Conservation (phyloP, 2,329 filamentous ascomycete genomes). For the Exophiala sp. region DNA sequence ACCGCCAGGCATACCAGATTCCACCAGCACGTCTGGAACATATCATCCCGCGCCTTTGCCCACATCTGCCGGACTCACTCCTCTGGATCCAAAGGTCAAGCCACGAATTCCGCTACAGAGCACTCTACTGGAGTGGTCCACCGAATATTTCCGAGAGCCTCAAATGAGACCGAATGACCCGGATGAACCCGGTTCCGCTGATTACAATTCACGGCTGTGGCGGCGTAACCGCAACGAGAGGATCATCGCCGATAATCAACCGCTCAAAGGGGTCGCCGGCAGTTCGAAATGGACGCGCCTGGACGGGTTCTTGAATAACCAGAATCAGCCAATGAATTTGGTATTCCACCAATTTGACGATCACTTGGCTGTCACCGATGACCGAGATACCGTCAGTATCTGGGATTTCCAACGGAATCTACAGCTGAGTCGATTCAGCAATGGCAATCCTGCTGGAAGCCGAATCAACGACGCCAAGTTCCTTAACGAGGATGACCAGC, state of each 20-base stretch:
- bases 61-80: slow-evolving; percentile 66
- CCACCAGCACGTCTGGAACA: slow-evolving; percentile 57
- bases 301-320: slow-evolving; percentile 78
- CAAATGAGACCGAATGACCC: slow-evolving; percentile 97
- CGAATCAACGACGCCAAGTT: slow-evolving; percentile 93
- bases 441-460: slow-evolving; percentile 85
- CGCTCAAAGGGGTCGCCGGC: slow-evolving; percentile 81
- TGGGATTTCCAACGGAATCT: slow-evolving; percentile 86
- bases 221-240: slow-evolving; percentile 84
- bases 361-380: slow-evolving; percentile 87
- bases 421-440: slow-evolving; percentile 78
- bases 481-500: slow-evolving; percentile 97
- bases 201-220: slow-evolving; percentile 95
- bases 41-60: slow-evolving; percentile 74
- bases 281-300: slow-evolving; percentile 82
- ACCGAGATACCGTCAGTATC: slow-evolving; percentile 68
- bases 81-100: slow-evolving; percentile 46
- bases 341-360: slow-evolving; percentile 97
- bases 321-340: slow-evolving; percentile 84
- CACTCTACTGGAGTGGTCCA: slow-evolving; percentile 88
- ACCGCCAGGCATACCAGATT: slow-evolving; percentile 70
- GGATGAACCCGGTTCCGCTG: slow-evolving; percentile 89
- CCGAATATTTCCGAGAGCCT: slow-evolving; percentile 94
- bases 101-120: slow-evolving; percentile 71
- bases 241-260: slow-evolving; percentile 87